Evolutionary conservation across 345 rosid genomes (phyloP).

Genomic region (Boechera stricta): DNA sequence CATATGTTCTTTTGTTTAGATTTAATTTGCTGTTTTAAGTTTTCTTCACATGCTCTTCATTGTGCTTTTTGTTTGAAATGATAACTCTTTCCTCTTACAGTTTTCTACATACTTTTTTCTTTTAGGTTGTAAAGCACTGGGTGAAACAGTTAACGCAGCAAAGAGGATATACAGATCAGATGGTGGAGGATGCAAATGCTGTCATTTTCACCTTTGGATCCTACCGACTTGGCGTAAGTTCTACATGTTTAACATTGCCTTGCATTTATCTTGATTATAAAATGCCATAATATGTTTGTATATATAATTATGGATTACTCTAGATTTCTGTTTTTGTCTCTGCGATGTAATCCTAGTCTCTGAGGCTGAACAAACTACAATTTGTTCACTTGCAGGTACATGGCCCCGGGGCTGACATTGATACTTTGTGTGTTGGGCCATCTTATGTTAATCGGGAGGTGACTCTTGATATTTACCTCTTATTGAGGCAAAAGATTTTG

Average conservation of each 20-base stretch:
- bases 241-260: constrained; percentile 13
- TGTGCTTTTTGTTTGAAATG: background rate
- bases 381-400: constrained; percentile 63
- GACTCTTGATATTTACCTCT: constrained; percentile 26
- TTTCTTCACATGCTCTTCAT: background rate
- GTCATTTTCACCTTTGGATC: constrained; percentile 93
- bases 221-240: constrained; percentile 85
- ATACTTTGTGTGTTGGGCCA: constrained; percentile 94
- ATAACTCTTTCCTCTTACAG: background rate
- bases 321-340: background rate
- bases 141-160: constrained; percentile 72
- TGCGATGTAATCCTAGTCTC: background rate
- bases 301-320: background rate
- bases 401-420: constrained; percentile 94
- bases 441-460: constrained; percentile 92
- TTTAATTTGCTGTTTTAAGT: constrained; percentile 14
- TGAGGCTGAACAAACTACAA: background rate
- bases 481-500: background rate
- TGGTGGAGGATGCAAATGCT: constrained; percentile 96
- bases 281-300: background rate
- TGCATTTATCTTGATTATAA: background rate
- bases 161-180: constrained; percentile 82
- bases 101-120: background rate
- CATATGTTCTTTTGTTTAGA: background rate
- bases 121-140: constrained; percentile 86